Conservation (phyloP, 225 moss, liverwort and hornwort species). For the Pseudoscleropodium purum region DNA sequence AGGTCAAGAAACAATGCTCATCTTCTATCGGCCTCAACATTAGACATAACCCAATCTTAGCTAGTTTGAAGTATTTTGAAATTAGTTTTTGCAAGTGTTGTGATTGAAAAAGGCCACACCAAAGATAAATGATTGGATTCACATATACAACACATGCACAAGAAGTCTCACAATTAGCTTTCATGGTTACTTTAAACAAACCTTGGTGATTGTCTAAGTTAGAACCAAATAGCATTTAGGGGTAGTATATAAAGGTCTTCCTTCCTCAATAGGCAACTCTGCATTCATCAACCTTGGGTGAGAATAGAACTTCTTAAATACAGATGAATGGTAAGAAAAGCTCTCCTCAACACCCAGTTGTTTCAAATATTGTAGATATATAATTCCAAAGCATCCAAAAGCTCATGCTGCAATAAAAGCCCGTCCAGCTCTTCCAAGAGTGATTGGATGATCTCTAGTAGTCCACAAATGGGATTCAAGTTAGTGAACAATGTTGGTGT, state of each 20-base stretch:
- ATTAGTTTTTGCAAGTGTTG: too few species aligned
- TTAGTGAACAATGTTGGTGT: too few species aligned
- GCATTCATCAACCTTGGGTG: neutral
- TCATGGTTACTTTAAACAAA: neutral
- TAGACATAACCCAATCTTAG: too few species aligned
- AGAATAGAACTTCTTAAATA: neutral
- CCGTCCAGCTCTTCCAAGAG: accelerated
- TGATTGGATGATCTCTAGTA: accelerated
- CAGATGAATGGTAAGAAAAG: accelerated
- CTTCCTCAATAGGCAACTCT: neutral
- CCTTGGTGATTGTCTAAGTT: too few species aligned
- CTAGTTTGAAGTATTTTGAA: too few species aligned
- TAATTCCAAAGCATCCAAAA: accelerated
- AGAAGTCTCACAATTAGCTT: too few species aligned
- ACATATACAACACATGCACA: too few species aligned
- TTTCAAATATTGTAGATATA: neutral
- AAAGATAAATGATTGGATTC: too few species aligned
- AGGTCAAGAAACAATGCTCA: too few species aligned
- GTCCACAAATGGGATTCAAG: accelerated
- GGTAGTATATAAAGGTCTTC: accelerated
- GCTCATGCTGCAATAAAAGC: accelerated
- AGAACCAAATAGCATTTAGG: neutral
- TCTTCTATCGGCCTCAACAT: too few species aligned
- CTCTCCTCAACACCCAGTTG: accelerated
- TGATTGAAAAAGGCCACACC: too few species aligned